Percentiles rank a stretch among this genome's conserved stretches.
These are phyloP conservation scores for Phytophthora multivora DNA, from an alignment of 352 stramenopile genomes.

Conservation along the genomic window DNA sequence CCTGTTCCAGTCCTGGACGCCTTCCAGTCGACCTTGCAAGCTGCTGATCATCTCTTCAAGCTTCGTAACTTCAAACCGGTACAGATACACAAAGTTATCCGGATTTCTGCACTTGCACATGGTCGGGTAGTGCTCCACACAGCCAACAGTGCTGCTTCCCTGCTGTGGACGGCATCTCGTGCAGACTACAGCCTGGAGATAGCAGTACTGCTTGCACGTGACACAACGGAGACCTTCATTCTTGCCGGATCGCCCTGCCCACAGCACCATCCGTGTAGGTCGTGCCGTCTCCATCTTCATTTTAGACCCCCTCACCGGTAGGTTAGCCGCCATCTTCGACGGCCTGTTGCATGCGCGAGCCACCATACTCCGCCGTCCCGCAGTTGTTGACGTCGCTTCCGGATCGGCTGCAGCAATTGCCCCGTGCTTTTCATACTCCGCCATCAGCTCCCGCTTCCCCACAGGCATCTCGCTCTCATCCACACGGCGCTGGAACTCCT, in stretches of 20 bases:
- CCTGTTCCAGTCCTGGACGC: conserved; percentile 48
- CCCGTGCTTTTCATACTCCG: conserved; percentile 45
- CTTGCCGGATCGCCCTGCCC: conserved; percentile 81
- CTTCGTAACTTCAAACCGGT: conserved; percentile 51
- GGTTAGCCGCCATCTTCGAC: conserved; percentile 11
- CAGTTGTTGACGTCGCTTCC: conserved; percentile 29
- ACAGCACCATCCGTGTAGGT: conserved; percentile 77
- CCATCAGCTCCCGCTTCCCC: conserved; percentile 56
- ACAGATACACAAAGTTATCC: conserved; percentile 65
- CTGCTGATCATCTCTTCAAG: conserved; percentile 42
- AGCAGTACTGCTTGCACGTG: conserved; percentile 87
- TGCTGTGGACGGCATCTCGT: conserved; percentile 64
- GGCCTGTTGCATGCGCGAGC: conserved; percentile 32
- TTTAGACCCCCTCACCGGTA: conserved; percentile 29
- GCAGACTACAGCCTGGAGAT: conserved; percentile 82
- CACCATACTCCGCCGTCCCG: conserved; percentile 40
- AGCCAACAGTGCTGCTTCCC: conserved; percentile 59
- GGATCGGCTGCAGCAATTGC: conserved; percentile 1
- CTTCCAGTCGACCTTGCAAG: conserved; percentile 39
- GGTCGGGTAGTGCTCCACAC: conserved; percentile 68
- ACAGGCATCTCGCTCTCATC: conserved; percentile 29
- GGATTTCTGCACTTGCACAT: conserved; percentile 80
- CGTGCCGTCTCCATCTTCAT: conserved; percentile 39
- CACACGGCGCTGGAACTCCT: conserved; percentile 54
- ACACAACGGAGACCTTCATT: conserved; percentile 75